A percentile compares a stretch with the other conserved stretches of the same genome.
These are phyloP conservation scores for Suillus variegatus DNA, from an alignment of 768 basidiomycete species.

Conservation along the genomic window DNA sequence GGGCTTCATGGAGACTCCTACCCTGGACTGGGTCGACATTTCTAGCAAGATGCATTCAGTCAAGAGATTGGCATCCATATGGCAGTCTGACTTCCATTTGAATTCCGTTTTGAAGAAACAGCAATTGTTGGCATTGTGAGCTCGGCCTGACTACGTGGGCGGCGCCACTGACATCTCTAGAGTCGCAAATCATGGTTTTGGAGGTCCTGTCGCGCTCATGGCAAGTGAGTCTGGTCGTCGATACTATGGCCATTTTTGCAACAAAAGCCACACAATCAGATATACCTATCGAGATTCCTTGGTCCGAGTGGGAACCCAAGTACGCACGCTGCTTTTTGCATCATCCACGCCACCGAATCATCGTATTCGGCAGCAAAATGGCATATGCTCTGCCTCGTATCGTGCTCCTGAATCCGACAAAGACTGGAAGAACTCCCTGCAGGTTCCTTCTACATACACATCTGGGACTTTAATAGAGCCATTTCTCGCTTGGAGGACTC, in stretches of 20 bases:
- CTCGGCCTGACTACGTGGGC: background rate
- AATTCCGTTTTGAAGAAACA: too few species aligned
- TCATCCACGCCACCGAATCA: background rate
- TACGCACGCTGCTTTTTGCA: conserved; percentile 1
- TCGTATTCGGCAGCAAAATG: background rate
- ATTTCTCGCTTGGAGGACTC: background rate
- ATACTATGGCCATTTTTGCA: background rate
- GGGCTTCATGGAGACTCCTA: too few species aligned
- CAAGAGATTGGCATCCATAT: too few species aligned
- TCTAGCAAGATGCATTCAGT: too few species aligned
- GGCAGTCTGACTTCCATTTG: too few species aligned
- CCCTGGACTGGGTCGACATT: too few species aligned
- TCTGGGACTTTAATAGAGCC: background rate
- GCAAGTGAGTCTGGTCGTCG: background rate
- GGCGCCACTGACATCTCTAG: background rate
- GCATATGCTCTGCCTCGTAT: background rate
- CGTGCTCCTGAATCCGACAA: background rate
- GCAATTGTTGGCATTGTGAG: too few species aligned
- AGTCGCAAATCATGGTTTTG: background rate
- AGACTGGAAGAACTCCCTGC: background rate
- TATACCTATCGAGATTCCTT: background rate
- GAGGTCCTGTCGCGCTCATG: background rate
- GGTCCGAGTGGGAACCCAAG: background rate
- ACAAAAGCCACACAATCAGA: background rate
- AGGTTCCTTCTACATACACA: background rate